phyloP scores from a whole-genome alignment of 345 rosid species.

The Citrus medica region DNA sequence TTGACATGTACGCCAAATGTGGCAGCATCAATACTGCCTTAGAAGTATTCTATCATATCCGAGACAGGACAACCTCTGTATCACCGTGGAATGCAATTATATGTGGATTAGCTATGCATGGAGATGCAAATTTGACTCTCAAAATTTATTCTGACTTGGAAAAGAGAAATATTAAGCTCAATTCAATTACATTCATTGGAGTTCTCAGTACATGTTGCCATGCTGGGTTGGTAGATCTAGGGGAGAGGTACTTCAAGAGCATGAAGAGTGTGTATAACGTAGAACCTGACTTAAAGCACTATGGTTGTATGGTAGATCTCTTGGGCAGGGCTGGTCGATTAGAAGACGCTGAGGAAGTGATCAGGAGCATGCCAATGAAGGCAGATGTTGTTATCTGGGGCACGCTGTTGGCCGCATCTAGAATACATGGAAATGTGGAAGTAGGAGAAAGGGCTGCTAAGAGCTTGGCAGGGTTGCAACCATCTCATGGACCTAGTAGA shows the following conservation, averaged over 20 bases:
- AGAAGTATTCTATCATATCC: constrained; percentile 48
- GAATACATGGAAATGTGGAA: constrained; percentile 55
- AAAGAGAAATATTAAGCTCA: constrained; percentile 37
- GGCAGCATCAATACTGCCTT: constrained; percentile 66
- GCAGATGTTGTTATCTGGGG: constrained; percentile 87
- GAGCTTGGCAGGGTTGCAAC: constrained; percentile 53
- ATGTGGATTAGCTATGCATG: constrained; percentile 74
- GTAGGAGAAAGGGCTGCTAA: constrained; percentile 63
- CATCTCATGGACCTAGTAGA: constrained; percentile 56
- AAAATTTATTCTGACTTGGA: constrained; percentile 49
- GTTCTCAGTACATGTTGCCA: constrained; percentile 80
- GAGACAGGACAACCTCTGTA: constrained; percentile 33
- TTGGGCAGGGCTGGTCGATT: constrained; percentile 67
- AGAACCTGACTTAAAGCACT: constrained; percentile 66
- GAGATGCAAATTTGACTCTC: constrained; percentile 56
- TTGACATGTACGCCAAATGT: constrained; percentile 95
- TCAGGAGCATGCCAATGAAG: constrained; percentile 65
- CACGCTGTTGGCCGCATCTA: constrained; percentile 60
- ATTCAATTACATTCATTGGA: constrained; percentile 73
- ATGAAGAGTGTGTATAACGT: constrained; percentile 50
- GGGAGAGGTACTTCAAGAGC: constrained; percentile 49
- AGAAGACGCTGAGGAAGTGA: constrained; percentile 58
- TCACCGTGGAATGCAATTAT: constrained; percentile 91
- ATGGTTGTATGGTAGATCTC: constrained; percentile 70
- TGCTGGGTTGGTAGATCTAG: constrained; percentile 55